Percentiles rank a stretch among this genome's conserved stretches.
Conservation (phyloP, 768 basidiomycete genomes). For the Gloeophyllum trabeum region DNA sequence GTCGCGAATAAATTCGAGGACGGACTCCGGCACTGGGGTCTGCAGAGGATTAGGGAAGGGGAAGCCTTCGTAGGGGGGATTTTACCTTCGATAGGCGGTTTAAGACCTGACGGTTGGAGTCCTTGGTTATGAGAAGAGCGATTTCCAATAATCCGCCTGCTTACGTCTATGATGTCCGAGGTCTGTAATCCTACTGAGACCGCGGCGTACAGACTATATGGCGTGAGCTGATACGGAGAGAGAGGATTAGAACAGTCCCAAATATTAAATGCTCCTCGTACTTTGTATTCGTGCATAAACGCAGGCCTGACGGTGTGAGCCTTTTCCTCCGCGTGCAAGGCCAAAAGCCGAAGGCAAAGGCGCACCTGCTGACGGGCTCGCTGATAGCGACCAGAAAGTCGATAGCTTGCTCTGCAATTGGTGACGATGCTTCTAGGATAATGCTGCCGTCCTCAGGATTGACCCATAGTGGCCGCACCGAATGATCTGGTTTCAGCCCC, state of each 20-base stretch:
- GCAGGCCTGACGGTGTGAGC: conserved; percentile 54
- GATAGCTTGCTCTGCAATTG: conserved; percentile 96
- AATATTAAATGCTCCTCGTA: no score
- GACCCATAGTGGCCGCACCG: conserved; percentile 94
- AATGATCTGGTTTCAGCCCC: conserved; percentile 83
- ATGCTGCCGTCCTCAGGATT: conserved; percentile 86
- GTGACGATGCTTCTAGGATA: conserved; percentile 95
- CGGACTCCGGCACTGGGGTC: conserved; percentile 87
- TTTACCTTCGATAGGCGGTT: conserved; percentile 69
- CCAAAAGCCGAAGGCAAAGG: conserved; percentile 23
- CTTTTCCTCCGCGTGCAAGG: conserved; percentile 18
- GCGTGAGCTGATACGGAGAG: conserved; percentile 94
- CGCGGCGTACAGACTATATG: conserved; percentile 95
- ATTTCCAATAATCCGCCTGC: conserved; percentile 15
- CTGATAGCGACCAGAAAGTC: conserved; percentile 97
- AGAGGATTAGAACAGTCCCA: no score
- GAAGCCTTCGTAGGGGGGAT: conserved; percentile 1
- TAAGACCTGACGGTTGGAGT: conserved; percentile 51
- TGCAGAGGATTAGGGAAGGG: conserved; percentile 17
- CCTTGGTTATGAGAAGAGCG: conserved; percentile 20
- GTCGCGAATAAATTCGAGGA: conserved; percentile 80
- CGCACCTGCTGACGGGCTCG: conserved; percentile 96
- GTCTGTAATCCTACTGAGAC: conserved; percentile 98
- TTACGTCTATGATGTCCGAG: conserved; percentile 94
- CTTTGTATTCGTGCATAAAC: conserved; percentile 99